These are phyloP conservation scores for Metschnikowia colocasiae DNA, from an alignment of 805 yeast genomes.

Conservation along the genomic window DNA sequence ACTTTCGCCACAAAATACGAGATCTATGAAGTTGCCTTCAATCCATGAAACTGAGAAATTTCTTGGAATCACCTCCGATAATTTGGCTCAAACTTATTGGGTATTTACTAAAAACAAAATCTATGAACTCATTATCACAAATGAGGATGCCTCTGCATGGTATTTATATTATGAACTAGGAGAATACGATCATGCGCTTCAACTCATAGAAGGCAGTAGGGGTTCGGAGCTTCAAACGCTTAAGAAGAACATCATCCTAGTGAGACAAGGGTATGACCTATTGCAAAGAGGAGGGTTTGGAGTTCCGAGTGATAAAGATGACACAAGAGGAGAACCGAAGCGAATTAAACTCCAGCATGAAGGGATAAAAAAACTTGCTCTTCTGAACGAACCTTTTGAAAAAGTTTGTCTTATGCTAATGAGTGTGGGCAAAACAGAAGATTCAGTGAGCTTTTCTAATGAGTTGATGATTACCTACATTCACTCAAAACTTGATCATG, in stretches of 20 bases:
- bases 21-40: conserved; percentile 3
- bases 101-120: conserved; percentile 56
- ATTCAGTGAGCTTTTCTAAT: conserved; percentile 20
- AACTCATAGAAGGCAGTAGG: conserved; percentile 8
- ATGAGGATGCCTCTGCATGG: conserved; percentile 79
- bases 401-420: conserved; percentile 55
- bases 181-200: conserved; percentile 63
- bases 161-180: conserved; percentile 24
- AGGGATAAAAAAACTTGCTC: conserved; percentile 48
- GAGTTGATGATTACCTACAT: conserved; percentile 33
- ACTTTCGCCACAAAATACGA: conserved; percentile 18
- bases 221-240: not conserved
- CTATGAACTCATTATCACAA: conserved; percentile 65
- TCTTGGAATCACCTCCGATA: conserved; percentile 31
- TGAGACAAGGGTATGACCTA: conserved; percentile 54
- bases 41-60: conserved; percentile 11
- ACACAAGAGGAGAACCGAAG: conserved; percentile 1
- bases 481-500: conserved; percentile 26
- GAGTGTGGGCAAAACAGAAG: conserved; percentile 9
- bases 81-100: conserved; percentile 65
- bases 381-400: conserved; percentile 65
- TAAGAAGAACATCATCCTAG: conserved; percentile 44
- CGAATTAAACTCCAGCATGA: conserved; percentile 15
- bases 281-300: conserved; percentile 18
- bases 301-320: not conserved